phyloP scores from a whole-genome alignment of 768 basidiomycete species.

The Fomitopsis pulvina region DNA sequence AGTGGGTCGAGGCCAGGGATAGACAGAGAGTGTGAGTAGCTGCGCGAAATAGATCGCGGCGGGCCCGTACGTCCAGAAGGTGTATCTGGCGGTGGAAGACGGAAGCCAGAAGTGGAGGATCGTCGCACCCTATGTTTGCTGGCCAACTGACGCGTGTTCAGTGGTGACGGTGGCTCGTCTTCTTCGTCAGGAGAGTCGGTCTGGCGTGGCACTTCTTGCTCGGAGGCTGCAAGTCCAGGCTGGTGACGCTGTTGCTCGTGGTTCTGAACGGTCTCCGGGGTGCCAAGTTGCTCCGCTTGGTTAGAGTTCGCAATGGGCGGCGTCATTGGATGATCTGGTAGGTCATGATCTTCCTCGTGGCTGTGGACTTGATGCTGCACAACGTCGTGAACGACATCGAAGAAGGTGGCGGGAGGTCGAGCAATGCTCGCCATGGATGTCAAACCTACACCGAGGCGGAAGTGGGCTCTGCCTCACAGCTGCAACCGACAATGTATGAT shows the following conservation, averaged over 20 bases:
- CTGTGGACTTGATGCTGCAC: constrained; percentile 5
- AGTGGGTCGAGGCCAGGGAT: constrained; percentile 20
- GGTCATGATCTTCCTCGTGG: constrained; percentile 10
- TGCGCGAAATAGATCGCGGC: constrained; percentile 65
- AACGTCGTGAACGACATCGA: constrained; percentile 15
- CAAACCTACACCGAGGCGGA: background rate
- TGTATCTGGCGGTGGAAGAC: constrained; percentile 24
- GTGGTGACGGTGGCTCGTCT: constrained; percentile 4
- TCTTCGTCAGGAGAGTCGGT: background rate
- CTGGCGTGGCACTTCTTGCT: background rate
- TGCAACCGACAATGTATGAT: background rate
- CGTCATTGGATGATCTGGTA: constrained; percentile 13
- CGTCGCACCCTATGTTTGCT: constrained; percentile 1
- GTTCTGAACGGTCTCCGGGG: background rate
- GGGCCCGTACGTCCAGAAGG: constrained; percentile 68
- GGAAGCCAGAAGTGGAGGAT: constrained; percentile 8
- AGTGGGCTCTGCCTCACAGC: background rate
- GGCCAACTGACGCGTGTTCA: background rate
- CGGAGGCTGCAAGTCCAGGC: background rate
- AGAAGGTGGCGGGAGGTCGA: constrained; percentile 11
- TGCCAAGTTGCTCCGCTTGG: background rate
- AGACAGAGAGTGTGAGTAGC: constrained; percentile 46
- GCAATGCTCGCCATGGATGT: constrained; percentile 18
- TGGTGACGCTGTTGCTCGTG: background rate
- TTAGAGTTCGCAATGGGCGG: constrained; percentile 3